Conservation (phyloP, 495 filamentous ascomycete genomes). For the Terfezia claveryi region DNA sequence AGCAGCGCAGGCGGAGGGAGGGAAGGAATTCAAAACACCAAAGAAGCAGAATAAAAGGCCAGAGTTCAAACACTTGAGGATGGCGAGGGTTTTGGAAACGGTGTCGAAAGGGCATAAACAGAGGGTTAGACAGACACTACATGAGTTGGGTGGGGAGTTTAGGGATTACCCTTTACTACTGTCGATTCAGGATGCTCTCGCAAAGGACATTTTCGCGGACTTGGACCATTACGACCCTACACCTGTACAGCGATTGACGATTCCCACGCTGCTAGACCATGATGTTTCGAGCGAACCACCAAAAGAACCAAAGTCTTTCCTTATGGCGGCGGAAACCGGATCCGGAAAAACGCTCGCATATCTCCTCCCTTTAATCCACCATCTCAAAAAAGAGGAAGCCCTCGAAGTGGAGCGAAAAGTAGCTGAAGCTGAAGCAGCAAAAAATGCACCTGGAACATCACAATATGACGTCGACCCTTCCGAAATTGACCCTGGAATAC, state of each 20-base stretch:
- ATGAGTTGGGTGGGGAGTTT: constrained; percentile 16
- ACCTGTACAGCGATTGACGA: constrained; percentile 68
- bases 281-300: constrained; percentile 4
- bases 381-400: constrained; percentile 51
- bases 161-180: too few species aligned
- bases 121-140: constrained; percentile 45
- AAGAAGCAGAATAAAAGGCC: constrained; percentile 24
- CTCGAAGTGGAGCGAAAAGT: constrained; percentile 30
- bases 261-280: constrained; percentile 48
- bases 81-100: constrained; percentile 58
- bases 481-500: constrained; percentile 30
- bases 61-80: constrained; percentile 71
- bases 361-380: constrained; percentile 57
- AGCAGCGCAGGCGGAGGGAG: constrained; percentile 1
- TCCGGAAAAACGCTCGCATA: constrained; percentile 94
- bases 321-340: constrained; percentile 87
- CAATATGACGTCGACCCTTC: constrained; percentile 36
- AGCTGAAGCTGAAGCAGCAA: constrained; percentile 26
- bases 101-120: constrained; percentile 51
- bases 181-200: constrained; percentile 24
- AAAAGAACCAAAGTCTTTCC: constrained; percentile 33
- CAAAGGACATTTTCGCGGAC: constrained; percentile 44
- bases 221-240: constrained; percentile 55
- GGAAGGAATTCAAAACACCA: constrained; percentile 17
- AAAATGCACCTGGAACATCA: constrained; percentile 28